phyloP scores from a whole-genome alignment of 495 filamentous ascomycete genomes.

The Polyplosphaeria fusca region DNA sequence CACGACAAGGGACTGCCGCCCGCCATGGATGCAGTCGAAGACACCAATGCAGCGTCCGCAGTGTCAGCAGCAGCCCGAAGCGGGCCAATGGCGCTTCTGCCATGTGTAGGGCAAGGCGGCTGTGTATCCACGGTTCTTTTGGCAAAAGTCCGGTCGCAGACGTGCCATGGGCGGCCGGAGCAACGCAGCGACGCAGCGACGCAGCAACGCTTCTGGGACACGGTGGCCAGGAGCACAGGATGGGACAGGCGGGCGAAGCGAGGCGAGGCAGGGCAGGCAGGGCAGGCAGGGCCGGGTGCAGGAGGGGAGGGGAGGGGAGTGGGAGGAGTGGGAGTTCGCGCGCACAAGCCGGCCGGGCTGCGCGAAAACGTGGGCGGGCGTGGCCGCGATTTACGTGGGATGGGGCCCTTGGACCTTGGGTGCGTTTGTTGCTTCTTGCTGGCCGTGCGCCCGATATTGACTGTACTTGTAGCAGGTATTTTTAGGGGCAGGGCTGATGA shows the following conservation, averaged over 20 bases:
- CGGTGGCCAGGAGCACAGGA: too few relatives aligned
- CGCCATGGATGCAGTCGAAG: conserved; percentile 5
- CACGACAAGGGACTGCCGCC: conserved; percentile 8
- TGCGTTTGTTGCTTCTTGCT: not conserved
- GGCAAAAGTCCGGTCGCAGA: conserved; percentile 31
- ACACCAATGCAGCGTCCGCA: conserved; percentile 5
- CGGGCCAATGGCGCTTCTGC: conserved; percentile 3
- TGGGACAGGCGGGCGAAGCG: not conserved
- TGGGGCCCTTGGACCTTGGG: not conserved
- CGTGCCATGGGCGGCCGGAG: not conserved
- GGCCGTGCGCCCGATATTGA: not conserved
- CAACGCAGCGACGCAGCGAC: conserved; percentile 1
- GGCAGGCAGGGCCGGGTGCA: not conserved
- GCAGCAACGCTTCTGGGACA: too few relatives aligned
- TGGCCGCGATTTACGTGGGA: not conserved
- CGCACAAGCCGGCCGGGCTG: not conserved
- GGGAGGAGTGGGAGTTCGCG: conserved; percentile 1
- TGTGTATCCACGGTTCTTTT: conserved; percentile 23
- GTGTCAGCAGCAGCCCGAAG: conserved; percentile 13
- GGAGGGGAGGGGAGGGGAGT: not conserved
- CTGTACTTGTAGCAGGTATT: not conserved
- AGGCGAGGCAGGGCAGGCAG: not conserved
- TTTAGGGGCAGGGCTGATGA: not conserved
- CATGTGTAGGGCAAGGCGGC: conserved; percentile 24
- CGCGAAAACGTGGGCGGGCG: conserved; percentile 9